These are phyloP conservation scores for Oxalis stricta DNA, from an alignment of 441 rosid genomes.

Conservation along the genomic window DNA sequence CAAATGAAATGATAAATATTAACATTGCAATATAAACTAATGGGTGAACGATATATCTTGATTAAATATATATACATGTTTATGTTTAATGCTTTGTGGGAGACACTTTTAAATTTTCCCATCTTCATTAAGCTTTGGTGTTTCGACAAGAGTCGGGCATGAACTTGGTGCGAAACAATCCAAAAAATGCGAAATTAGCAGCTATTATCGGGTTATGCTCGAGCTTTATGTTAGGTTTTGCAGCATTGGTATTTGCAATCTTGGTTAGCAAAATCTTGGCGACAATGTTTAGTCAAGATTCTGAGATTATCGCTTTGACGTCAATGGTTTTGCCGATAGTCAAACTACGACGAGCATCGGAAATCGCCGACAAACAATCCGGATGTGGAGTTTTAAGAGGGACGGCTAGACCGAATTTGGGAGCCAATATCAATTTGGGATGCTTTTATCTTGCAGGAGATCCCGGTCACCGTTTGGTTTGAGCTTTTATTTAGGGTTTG, in stretches of 20 bases:
- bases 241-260: conserved; percentile 39
- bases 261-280: conserved; percentile 66
- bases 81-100: no score
- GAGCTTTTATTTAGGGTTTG: conserved; percentile 45
- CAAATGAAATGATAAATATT: no score
- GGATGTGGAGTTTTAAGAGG: conserved; percentile 85
- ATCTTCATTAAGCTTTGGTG: conserved; percentile 73
- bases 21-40: no score
- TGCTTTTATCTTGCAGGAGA: conserved; percentile 80
- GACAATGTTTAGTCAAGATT: conserved; percentile 51
- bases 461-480: conserved; percentile 64
- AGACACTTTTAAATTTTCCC: conserved; percentile 95
- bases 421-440: conserved; percentile 64
- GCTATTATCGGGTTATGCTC: conserved; percentile 50
- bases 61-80: no score
- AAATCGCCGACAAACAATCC: conserved; percentile 86
- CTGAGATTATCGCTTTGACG: conserved; percentile 49
- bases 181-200: conserved; percentile 42
- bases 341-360: conserved; percentile 87
- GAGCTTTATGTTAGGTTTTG: conserved; percentile 53
- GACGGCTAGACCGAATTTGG: conserved; percentile 71
- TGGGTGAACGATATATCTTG: no score
- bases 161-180: conserved; percentile 76
- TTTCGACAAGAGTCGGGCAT: conserved; percentile 81
- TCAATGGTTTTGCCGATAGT: conserved; percentile 60